A percentile compares a stretch with the other conserved stretches of the same genome.
Conservation (phyloP, 73 alveolate genomes). For the Paramecium sonneborni region DNA sequence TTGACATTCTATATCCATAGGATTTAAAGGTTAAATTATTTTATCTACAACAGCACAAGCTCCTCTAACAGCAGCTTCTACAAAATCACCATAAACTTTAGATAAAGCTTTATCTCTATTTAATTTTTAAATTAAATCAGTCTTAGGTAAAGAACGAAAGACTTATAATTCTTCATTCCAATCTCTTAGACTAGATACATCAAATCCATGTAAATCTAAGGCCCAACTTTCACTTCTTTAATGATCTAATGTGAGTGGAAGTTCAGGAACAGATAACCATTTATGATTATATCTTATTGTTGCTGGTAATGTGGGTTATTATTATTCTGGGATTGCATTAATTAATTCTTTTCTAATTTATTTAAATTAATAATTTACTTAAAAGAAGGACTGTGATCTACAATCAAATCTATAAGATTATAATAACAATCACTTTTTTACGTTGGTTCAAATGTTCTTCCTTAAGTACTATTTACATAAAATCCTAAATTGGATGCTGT, state of each 20-base stretch:
- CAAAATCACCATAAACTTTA: slow-evolving; percentile 85
- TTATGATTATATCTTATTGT: slow-evolving; percentile 28
- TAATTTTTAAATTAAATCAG: slow-evolving; percentile 71
- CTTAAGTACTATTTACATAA: slow-evolving; percentile 76
- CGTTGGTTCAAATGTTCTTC: slow-evolving; percentile 70
- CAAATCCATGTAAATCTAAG: slow-evolving; percentile 76
- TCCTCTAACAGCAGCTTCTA: slow-evolving; percentile 92
- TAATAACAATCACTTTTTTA: slow-evolving; percentile 68
- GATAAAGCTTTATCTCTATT: slow-evolving; percentile 87
- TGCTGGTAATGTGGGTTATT: slow-evolving; percentile 6
- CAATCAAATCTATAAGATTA: slow-evolving; percentile 67
- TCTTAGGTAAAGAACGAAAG: slow-evolving; percentile 78
- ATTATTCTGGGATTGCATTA: slow-evolving; percentile 11
- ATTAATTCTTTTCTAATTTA: not conserved
- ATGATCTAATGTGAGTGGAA: not conserved
- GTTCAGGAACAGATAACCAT: not conserved
- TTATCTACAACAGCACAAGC: slow-evolving; percentile 85
- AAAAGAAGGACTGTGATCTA: slow-evolving; percentile 65
- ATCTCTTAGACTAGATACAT: slow-evolving; percentile 82
- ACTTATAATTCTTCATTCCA: slow-evolving; percentile 94
- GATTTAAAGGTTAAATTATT: slow-evolving; percentile 81
- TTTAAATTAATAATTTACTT: not conserved
- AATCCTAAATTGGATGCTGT: slow-evolving; percentile 75
- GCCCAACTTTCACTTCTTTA: slow-evolving; percentile 64
- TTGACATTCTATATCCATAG: slow-evolving; percentile 83